Base-by-base conservation (phyloP, 257 asterid genomes). In the Ophiorrhiza pumila region DNA sequence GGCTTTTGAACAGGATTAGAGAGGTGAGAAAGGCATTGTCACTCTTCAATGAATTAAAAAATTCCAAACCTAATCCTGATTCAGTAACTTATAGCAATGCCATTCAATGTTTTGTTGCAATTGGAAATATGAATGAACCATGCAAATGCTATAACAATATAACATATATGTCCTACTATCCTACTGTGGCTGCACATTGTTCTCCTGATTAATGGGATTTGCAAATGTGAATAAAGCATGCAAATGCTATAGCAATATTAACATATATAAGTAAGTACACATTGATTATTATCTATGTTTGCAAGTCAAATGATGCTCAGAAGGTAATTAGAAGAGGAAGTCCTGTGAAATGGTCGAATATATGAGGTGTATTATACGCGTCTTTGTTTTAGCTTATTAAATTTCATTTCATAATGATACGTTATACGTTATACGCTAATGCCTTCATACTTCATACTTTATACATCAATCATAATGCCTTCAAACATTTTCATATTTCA, bases 341-440 rank as follows among this genome's bases (percentile, higher is more conserved):
- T 86, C 66, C 56, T 95, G 85, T 69, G 99, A 95, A 75, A 87
- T 94, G 97, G 76, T 77, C 31, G 89, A 90, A 73, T n/a, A n/a
- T n/a, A n/a, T n/a, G n/a, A n/a, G n/a, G n/a, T n/a, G n/a, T n/a
- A n/a, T n/a, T n/a, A n/a, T n/a, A n/a, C n/a, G n/a, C n/a, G n/a
- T n/a, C n/a, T n/a, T n/a, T n/a, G n/a, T n/a, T n/a, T n/a, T n/a
- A n/a, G n/a, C n/a, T n/a, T n/a, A n/a, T n/a, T n/a, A n/a, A n/a
- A n/a, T n/a, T n/a, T n/a, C n/a, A n/a, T n/a, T n/a, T n/a, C n/a
- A n/a, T n/a, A n/a, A n/a, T n/a, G n/a, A n/a, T n/a, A n/a, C n/a
- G n/a, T n/a, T n/a, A n/a, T n/a, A n/a, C n/a, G n/a, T n/a, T n/a
- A n/a, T n/a, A n/a, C n/a, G n/a, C n/a, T n/a, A n/a, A n/a, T n/a